Evolutionary conservation across 2,329 filamentous ascomycete species (phyloP).

Genomic region (Penicillium fuscoglaucum): DNA sequence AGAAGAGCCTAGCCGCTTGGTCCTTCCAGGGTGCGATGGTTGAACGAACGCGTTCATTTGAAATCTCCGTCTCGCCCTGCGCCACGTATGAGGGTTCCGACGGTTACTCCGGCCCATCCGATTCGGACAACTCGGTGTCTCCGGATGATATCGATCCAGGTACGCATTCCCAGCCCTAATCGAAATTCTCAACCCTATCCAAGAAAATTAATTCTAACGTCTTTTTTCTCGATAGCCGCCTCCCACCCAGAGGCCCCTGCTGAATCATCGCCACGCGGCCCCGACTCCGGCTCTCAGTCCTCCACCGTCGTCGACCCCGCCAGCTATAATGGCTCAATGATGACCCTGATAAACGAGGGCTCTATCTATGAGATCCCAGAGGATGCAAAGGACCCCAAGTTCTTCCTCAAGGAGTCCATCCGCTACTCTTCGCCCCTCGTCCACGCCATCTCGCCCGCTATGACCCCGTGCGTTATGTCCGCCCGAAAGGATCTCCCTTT

Average conservation of each 20-base stretch:
- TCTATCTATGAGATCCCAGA: constrained; percentile 25
- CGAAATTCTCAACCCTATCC: neutral
- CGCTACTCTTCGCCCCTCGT: constrained; percentile 34
- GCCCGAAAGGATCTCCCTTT: constrained; percentile 34
- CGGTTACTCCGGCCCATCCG: constrained; percentile 21
- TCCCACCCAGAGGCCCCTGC: constrained; percentile 20
- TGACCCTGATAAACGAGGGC: constrained; percentile 36
- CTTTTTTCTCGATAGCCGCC: neutral
- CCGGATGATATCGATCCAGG: constrained; percentile 24
- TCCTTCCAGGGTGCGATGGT: constrained; percentile 42
- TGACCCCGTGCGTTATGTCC: constrained; percentile 21
- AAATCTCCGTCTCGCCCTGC: constrained; percentile 42
- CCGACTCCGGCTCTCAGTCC: constrained; percentile 35
- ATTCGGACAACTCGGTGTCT: constrained; percentile 19
- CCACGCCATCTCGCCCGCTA: constrained; percentile 29
- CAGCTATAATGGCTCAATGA: constrained; percentile 37
- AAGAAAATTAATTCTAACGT: constrained; percentile 11
- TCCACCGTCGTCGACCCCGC: constrained; percentile 39
- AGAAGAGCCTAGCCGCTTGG: constrained; percentile 47
- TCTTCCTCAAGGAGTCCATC: constrained; percentile 35
- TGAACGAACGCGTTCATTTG: constrained; percentile 38
- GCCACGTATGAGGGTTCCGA: constrained; percentile 25
- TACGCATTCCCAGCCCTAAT: constrained; percentile 12
- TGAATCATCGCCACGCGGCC: constrained; percentile 29
- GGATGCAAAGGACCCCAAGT: constrained; percentile 33